These are phyloP conservation scores for Firmiana major DNA, from an alignment of 345 rosid genomes.

Conservation along the genomic window DNA sequence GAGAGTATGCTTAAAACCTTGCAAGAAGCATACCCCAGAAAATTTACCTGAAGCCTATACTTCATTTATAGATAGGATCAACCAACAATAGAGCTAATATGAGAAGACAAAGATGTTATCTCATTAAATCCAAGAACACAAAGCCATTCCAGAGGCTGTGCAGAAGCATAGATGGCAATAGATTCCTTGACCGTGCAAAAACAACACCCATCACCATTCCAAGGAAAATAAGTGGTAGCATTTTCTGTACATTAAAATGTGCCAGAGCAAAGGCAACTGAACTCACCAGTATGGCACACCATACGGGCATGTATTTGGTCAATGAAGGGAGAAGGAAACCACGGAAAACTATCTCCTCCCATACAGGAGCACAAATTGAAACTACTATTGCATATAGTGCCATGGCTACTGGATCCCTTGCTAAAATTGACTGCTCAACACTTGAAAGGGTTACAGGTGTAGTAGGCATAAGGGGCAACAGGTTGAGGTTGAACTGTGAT, in stretches of 20 bases:
- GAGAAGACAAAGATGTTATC: slow-evolving; percentile 30
- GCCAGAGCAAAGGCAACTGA: slow-evolving; percentile 91
- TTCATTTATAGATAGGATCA: slow-evolving; percentile 2
- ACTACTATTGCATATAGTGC: slow-evolving; percentile 86
- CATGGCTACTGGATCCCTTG: slow-evolving; percentile 96
- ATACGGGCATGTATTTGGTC: slow-evolving; percentile 95
- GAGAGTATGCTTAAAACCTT: background rate
- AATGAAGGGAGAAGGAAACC: slow-evolving; percentile 96
- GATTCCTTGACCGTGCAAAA: slow-evolving; percentile 83
- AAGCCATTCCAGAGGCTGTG: slow-evolving; percentile 99
- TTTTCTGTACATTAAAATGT: slow-evolving; percentile 95
- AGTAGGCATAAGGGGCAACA: slow-evolving; percentile 76
- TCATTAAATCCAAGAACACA: slow-evolving; percentile 90
- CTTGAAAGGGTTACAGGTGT: slow-evolving; percentile 78
- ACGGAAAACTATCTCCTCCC: slow-evolving; percentile 98
- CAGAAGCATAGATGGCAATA: slow-evolving; percentile 86
- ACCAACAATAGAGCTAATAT: slow-evolving; percentile 7
- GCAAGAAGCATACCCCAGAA: slow-evolving; percentile 2
- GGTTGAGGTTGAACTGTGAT: slow-evolving; percentile 89
- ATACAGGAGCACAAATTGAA: slow-evolving; percentile 89
- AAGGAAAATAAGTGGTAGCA: slow-evolving; percentile 90
- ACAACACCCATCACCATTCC: slow-evolving; percentile 92
- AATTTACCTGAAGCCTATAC: background rate
- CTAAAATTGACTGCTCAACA: slow-evolving; percentile 92
- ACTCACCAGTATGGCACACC: slow-evolving; percentile 93